Evolutionary conservation across 2,329 filamentous ascomycete genomes (phyloP).

Genomic region (Neonectria ditissima): DNA sequence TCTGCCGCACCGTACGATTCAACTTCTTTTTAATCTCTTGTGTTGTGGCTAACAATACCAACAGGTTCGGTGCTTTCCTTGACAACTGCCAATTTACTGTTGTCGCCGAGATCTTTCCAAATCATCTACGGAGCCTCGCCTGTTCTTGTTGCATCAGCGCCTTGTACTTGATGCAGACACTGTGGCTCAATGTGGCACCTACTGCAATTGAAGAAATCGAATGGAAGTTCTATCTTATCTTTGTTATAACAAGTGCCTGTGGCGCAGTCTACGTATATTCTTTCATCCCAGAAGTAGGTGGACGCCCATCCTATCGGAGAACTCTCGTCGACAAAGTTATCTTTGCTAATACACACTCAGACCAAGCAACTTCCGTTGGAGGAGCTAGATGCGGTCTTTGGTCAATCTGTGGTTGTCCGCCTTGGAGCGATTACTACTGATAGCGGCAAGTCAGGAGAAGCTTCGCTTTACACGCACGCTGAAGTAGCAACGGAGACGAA

Average conservation of each 20-base stretch:
- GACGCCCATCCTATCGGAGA: neutral
- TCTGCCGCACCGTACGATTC: neutral
- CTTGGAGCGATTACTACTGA: neutral
- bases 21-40: neutral
- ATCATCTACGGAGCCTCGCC: neutral
- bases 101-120: neutral
- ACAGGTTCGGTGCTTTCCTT: neutral
- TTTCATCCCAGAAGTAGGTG: neutral
- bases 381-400: neutral
- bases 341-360: neutral
- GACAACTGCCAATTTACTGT: neutral
- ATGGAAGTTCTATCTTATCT: neutral
- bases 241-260: neutral
- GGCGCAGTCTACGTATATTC: neutral
- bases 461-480: neutral
- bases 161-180: neutral
- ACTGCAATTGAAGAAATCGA: neutral
- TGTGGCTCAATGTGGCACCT: neutral
- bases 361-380: neutral
- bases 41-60: neutral
- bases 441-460: neutral
- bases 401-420: neutral
- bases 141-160: neutral
- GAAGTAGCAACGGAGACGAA: neutral
- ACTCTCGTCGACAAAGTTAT: too few species aligned